These are phyloP conservation scores for Megacollybia marginata DNA, from an alignment of 768 basidiomycete species.

Conservation along the genomic window DNA sequence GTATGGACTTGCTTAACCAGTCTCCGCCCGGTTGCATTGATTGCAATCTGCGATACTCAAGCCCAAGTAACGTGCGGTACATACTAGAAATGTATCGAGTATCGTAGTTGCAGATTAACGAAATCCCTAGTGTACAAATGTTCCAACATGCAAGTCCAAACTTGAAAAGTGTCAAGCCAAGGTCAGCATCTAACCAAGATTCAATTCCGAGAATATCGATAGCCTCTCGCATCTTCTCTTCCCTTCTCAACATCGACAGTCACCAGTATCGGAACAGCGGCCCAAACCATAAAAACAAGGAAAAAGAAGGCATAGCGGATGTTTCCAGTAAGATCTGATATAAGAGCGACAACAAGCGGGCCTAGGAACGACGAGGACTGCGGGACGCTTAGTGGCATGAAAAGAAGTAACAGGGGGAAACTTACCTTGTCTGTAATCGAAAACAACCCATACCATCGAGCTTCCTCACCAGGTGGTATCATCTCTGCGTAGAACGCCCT, in stretches of 20 bases:
- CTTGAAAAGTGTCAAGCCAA: no score
- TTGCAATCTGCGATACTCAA: no score
- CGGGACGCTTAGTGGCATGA: slow-evolving; percentile 3
- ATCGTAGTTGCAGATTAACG: no score
- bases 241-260: slow-evolving; percentile 69
- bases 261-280: slow-evolving; percentile 69
- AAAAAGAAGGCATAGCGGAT: slow-evolving; percentile 91
- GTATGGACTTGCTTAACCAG: no score
- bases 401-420: not conserved
- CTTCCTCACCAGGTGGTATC: slow-evolving; percentile 83
- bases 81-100: no score
- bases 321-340: slow-evolving; percentile 85
- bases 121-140: no score
- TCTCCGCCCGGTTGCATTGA: no score
- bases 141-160: no score
- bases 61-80: no score
- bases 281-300: slow-evolving; percentile 73
- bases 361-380: slow-evolving; percentile 92
- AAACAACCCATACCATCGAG: slow-evolving; percentile 79
- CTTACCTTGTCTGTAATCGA: slow-evolving; percentile 85
- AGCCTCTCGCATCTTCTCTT: slow-evolving; percentile 38
- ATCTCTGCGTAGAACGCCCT: slow-evolving; percentile 83
- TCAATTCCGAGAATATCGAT: slow-evolving; percentile 15
- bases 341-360: slow-evolving; percentile 79
- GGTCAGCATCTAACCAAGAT: no score